Evolutionary conservation across 1,284 basidiomycete genomes (phyloP).

Genomic region (Vanrija pseudolonga): DNA sequence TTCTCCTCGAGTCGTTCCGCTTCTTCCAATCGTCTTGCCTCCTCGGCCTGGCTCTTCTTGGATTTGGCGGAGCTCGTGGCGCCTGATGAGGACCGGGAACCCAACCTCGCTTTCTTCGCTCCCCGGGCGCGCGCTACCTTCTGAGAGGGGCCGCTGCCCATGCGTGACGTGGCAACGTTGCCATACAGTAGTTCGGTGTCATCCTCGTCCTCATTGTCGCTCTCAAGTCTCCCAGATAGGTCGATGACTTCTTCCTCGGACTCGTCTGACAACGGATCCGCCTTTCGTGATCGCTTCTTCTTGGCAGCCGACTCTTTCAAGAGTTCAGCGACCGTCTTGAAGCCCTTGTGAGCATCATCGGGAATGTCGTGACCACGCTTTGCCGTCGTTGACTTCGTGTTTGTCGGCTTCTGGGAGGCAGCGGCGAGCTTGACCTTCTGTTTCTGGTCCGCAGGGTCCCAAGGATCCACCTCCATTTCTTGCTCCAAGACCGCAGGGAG

Average conservation of each 20-base stretch:
- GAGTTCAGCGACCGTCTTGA: constrained; percentile 43
- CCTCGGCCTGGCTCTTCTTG: not conserved
- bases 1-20: constrained; percentile 8
- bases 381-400: constrained; percentile 17
- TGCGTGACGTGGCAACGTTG: not conserved
- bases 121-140: not conserved
- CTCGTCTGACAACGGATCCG: not conserved
- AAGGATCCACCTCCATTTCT: constrained; percentile 57
- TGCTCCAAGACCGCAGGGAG: constrained; percentile 76
- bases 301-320: constrained; percentile 22
- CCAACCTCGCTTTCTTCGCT: constrained; percentile 2
- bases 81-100: not conserved
- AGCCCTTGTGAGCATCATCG: constrained; percentile 40
- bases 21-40: no score
- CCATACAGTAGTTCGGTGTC: constrained; percentile 13
- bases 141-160: not conserved
- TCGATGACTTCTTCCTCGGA: constrained; percentile 14
- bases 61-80: not conserved
- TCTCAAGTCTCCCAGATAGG: not conserved
- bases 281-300: constrained; percentile 18
- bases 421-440: constrained; percentile 20
- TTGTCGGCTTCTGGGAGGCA: constrained; percentile 12
- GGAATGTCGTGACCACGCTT: constrained; percentile 42
- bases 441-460: constrained; percentile 41
- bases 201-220: constrained; percentile 14